These are phyloP conservation scores for Backusella macrospora DNA, from an alignment of 192 early-diverging fungal species.

Conservation along the genomic window DNA sequence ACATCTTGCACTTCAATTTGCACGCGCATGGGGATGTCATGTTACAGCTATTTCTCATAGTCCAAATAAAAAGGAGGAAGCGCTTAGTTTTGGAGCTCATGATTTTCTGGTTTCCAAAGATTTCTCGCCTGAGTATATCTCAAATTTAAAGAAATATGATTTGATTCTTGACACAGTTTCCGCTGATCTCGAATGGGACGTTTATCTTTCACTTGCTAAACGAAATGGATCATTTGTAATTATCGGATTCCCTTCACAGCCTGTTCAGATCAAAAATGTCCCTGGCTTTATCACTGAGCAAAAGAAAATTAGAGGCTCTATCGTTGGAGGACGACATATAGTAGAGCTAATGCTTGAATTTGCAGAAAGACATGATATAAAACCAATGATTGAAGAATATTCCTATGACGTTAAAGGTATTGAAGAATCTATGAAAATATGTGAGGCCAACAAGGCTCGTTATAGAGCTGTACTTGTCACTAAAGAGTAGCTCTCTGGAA, in stretches of 20 bases:
- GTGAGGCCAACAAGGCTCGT: slow-evolving; percentile 57
- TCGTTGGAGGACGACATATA: slow-evolving; percentile 63
- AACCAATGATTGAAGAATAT: slow-evolving; percentile 64
- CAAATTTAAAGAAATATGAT: slow-evolving; percentile 41
- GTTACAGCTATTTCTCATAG: slow-evolving; percentile 54
- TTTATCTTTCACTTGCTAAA: slow-evolving; percentile 44
- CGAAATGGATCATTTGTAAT: slow-evolving; percentile 33
- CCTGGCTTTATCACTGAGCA: slow-evolving; percentile 44
- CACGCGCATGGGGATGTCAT: slow-evolving; percentile 49
- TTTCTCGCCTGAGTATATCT: slow-evolving; percentile 26
- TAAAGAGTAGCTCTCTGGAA: not conserved
- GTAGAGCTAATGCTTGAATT: slow-evolving; percentile 69
- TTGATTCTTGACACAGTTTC: slow-evolving; percentile 50
- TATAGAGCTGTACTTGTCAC: slow-evolving; percentile 69
- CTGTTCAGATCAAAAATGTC: slow-evolving; percentile 41
- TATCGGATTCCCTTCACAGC: slow-evolving; percentile 22
- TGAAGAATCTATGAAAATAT: slow-evolving; percentile 59
- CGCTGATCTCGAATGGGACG: slow-evolving; percentile 42
- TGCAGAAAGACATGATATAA: slow-evolving; percentile 67
- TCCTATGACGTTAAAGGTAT: slow-evolving; percentile 56
- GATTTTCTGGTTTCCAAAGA: slow-evolving; percentile 49
- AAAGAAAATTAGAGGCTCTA: slow-evolving; percentile 60
- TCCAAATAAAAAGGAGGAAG: slow-evolving; percentile 55
- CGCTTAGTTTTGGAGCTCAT: slow-evolving; percentile 56
- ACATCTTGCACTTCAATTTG: slow-evolving; percentile 68